Base-by-base conservation (phyloP, 2,329 filamentous ascomycete genomes). In the Diaporthe sp. region DNA sequence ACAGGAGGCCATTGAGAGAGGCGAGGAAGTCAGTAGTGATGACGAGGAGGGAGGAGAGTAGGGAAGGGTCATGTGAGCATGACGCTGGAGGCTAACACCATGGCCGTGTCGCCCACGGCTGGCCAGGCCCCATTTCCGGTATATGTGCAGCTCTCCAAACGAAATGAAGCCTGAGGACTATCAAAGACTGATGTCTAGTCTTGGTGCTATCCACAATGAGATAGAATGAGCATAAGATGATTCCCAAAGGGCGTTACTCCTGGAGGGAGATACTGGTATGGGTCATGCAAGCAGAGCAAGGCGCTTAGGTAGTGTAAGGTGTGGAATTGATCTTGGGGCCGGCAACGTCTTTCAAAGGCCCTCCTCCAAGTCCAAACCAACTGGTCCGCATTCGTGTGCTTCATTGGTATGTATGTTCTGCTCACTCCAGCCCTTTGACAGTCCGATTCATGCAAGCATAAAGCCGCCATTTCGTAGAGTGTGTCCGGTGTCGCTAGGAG, bases 1-100 rank as follows among this genome's bases (percentile, higher is more conserved):
- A 77, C 87, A 88, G 77, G 88, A 87, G 77, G 88, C 87, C 4
- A 85, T 88, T 39, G 88, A 89, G 31, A 86, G 85, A 0, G 88
- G 87, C 2, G 88, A 89, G 77, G 87, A 88, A 58, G 85, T 88
- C 10, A 87, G 85, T 57, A 86, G 87, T 9, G 84, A 86, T 28
- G 85, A 87, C 57, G 85, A 84, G 9, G 82, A 82, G 34, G 80
- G 75, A 1, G 75, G 57, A 2, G 68, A 74, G 9, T 58, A 73
- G 71, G 19, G 25, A 49, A 15, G 9, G 57, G 31, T 44, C 34
- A 34, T 31, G 37, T 25, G 34, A 39, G 31, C 69, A 22, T 10
- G 31, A n/a, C n/a, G 44, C 19, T 42, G 13, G 44, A 6, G n/a
- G 31, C 19, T 49, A 28, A 10, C 7, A 53, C 15, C 37, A 8